Conservation (phyloP, 148 eudicot genomes). For the Talinum fruticosum region DNA sequence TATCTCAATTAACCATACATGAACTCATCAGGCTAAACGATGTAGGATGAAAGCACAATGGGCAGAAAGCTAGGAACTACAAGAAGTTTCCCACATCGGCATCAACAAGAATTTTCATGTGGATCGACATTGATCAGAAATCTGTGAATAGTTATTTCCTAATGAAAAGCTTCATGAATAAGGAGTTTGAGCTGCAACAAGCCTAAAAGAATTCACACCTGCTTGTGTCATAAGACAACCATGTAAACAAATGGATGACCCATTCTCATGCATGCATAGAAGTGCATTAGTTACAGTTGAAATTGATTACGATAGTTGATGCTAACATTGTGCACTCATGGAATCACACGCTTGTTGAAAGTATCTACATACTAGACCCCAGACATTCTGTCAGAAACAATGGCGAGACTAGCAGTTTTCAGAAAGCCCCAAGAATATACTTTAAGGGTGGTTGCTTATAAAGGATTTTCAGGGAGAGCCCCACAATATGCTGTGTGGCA, state of each 20-base stretch:
- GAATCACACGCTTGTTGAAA: background rate
- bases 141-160: background rate
- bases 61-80: background rate
- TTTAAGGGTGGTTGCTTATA: background rate
- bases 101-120: background rate
- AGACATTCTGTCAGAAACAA: background rate
- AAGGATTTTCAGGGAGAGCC: background rate
- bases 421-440: background rate
- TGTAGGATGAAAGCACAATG: background rate
- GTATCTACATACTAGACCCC: background rate
- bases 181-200: background rate
- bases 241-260: background rate
- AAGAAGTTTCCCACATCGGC: background rate
- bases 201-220: background rate
- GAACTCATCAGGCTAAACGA: background rate
- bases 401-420: background rate
- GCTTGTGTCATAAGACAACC: background rate
- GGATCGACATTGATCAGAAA: background rate
- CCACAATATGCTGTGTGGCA: background rate
- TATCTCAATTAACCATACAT: background rate
- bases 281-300: background rate
- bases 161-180: background rate
- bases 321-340: background rate
- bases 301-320: background rate
- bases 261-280: background rate